phyloP scores from a whole-genome alignment of 805 yeast genomes.

The Candida xiaguanensis region DNA sequence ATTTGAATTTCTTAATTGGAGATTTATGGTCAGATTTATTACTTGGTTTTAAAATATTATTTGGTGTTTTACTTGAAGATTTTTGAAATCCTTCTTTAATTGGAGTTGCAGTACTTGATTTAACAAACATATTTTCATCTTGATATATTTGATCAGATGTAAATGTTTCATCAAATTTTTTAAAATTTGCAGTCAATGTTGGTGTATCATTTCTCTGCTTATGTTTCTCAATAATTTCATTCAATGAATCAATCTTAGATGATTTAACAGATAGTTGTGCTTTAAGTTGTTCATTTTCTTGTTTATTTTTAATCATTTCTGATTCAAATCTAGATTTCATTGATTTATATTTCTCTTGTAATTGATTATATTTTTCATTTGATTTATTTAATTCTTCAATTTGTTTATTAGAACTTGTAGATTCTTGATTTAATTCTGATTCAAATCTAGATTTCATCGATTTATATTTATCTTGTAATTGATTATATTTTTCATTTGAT shows the following conservation, averaged over 20 bases:
- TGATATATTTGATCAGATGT: conserved; percentile 8
- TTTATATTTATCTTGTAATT: no score
- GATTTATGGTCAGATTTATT: conserved; percentile 2
- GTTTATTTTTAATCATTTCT: no score
- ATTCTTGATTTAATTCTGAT: no score
- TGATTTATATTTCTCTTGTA: no score
- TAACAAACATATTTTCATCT: conserved; percentile 1
- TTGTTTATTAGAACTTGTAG: not conserved
- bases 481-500: not conserved
- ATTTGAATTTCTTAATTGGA: conserved; percentile 6
- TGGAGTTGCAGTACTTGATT: not conserved
- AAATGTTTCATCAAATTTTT: conserved; percentile 1
- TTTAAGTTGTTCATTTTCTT: not conserved
- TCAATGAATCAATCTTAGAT: not conserved
- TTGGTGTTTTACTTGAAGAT: not conserved
- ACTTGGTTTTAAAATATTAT: not conserved
- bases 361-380: not conserved
- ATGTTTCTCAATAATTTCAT: not conserved
- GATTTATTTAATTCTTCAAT: conserved; percentile 1
- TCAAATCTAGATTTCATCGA: no score
- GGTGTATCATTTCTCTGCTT: no score
- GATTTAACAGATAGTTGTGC: not conserved
- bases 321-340: no score
- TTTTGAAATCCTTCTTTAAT: not conserved
- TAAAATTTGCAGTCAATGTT: not conserved